phyloP scores from a whole-genome alignment of 768 basidiomycete genomes.

The Suillus luteus region DNA sequence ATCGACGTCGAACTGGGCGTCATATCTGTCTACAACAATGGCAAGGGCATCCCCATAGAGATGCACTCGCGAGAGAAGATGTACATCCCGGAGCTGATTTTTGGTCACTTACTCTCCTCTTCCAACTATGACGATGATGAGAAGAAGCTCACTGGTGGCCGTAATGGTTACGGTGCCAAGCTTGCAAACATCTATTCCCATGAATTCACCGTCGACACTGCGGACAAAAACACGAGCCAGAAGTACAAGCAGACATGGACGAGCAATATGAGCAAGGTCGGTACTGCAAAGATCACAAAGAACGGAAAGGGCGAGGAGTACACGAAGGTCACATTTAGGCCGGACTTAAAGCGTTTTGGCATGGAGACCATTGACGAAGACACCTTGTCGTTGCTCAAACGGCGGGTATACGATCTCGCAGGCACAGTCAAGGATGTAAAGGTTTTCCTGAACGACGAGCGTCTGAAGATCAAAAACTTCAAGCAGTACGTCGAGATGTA shows the following conservation, averaged over 20 bases:
- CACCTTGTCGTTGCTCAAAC: constrained; percentile 82
- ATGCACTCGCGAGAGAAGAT: constrained; percentile 91
- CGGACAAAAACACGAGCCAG: constrained; percentile 79
- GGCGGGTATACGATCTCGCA: constrained; percentile 96
- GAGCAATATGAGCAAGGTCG: constrained; percentile 88
- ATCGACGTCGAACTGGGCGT: constrained; percentile 82
- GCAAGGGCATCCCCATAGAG: constrained; percentile 94
- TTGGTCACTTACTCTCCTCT: constrained; percentile 90
- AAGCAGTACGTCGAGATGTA: constrained; percentile 97
- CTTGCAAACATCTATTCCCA: constrained; percentile 97
- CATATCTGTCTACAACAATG: constrained; percentile 96
- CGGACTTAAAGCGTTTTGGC: constrained; percentile 89
- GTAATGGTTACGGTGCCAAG: constrained; percentile 98
- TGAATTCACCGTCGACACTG: constrained; percentile 95
- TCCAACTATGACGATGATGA: constrained; percentile 99
- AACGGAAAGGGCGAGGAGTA: constrained; percentile 86
- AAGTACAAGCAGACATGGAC: constrained; percentile 97
- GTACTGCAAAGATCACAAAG: constrained; percentile 91
- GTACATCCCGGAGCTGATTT: constrained; percentile 96
- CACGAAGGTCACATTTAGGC: constrained; percentile 90
- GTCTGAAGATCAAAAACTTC: constrained; percentile 92
- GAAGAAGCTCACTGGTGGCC: constrained; percentile 97
- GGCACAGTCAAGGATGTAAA: constrained; percentile 94
- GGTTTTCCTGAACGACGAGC: constrained; percentile 90
- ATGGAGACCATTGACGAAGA: constrained; percentile 92